Evolutionary conservation across 176 grass and related monocot species (phyloP).

Genomic region (Themeda triandra): DNA sequence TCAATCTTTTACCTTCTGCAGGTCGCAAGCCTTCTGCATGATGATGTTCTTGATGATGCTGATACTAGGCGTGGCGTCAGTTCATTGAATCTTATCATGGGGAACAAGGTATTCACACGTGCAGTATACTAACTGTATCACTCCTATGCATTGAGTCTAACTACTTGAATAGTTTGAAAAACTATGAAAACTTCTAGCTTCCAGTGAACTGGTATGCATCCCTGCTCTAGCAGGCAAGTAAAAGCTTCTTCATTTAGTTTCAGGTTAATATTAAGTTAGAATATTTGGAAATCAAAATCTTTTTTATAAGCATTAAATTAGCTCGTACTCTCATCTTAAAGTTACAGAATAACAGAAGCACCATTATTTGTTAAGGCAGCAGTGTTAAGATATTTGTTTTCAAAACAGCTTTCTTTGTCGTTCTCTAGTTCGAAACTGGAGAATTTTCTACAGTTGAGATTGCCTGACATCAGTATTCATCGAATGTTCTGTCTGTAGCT

Average conservation of each 20-base stretch:
- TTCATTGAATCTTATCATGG: slow-evolving; percentile 94
- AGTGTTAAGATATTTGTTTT: not conserved
- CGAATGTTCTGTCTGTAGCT: slow-evolving; percentile 55
- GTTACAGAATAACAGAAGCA: not conserved
- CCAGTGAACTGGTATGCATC: not conserved
- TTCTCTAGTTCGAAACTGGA: not conserved
- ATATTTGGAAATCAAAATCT: not conserved
- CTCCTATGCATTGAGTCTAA: not conserved
- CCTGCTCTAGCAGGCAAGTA: not conserved
- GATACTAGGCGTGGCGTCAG: slow-evolving; percentile 90
- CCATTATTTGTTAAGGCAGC: not conserved
- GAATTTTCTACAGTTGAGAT: not conserved
- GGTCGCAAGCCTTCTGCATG: slow-evolving; percentile 97
- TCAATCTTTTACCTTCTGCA: slow-evolving; percentile 33
- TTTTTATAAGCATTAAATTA: not conserved
- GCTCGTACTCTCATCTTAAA: not conserved
- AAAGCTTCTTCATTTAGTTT: not conserved
- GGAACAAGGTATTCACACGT: slow-evolving; percentile 72
- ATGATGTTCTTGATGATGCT: slow-evolving; percentile 97
- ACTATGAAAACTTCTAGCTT: not conserved
- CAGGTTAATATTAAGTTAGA: not conserved
- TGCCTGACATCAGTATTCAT: slow-evolving; percentile 8
- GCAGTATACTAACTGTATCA: not conserved
- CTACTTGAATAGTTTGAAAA: not conserved
- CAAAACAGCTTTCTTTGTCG: not conserved